Conservation (phyloP, 306 rosid species). For the Betula pendula region DNA sequence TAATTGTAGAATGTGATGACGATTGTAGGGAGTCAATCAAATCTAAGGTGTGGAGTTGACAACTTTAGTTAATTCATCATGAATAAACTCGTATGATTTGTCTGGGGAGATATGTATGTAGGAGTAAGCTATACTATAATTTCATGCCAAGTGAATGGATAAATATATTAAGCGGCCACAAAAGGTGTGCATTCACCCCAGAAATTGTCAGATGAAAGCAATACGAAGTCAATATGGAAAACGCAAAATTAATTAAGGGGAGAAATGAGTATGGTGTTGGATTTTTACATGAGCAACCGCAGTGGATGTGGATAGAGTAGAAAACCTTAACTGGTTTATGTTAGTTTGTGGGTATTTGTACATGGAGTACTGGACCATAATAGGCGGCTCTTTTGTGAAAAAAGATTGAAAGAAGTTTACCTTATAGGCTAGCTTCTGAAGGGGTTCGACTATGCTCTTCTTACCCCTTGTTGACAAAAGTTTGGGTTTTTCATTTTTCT, state of each 20-base stretch:
- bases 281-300: neutral
- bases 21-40: no score
- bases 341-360: no score
- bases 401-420: neutral
- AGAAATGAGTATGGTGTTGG: neutral
- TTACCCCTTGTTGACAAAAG: neutral
- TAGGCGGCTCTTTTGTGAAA: neutral
- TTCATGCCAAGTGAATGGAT: no score
- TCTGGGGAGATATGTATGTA: neutral
- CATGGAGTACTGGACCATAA: neutral
- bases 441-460: neutral
- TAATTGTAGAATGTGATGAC: neutral
- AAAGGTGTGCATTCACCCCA: no score
- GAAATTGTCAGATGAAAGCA: neutral
- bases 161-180: no score
- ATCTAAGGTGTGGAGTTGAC: neutral
- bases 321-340: neutral
- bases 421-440: neutral
- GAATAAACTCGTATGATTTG: no score
- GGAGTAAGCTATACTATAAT: neutral
- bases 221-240: neutral
- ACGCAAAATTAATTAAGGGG: neutral
- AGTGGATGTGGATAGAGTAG: neutral
- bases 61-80: no score
- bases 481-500: no score